Evolutionary conservation across 176 grass and related monocot genomes (phyloP), one percentile per base, ranked within the genome.

Genomic region (Oryza punctata): DNA sequence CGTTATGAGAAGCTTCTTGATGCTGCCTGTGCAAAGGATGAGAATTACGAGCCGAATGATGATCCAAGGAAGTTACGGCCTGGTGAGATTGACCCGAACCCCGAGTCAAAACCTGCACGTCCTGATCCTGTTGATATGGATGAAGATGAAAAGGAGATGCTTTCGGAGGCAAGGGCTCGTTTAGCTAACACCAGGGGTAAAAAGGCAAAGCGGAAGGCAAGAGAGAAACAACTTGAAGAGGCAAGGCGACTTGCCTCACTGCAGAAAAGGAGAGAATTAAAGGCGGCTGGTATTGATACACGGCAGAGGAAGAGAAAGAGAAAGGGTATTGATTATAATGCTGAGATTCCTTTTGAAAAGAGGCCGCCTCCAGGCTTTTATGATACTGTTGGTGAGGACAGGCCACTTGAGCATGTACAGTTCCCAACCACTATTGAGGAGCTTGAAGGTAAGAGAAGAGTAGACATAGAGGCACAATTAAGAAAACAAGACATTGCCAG

Each of bases 101-200:
- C 94, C 3, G 94, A 97, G 79, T 97, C 94, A 13, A 97, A 97
- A 78, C 94, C 94, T 80, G 92, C 94, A 61, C 88, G 94, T 21
- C 94, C 94, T 81, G 94, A 97, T 85, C 94, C 94, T 71, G 94
- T 97, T 57, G 92, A 97, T 67, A 97, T 97, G 94, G 94, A 97
- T 9, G 94, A 94, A 80, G 92, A 97, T 81, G 94, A 97, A 85
- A 97, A 97, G 79, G 94, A 97, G 82, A 94, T 97, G 94, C 94
- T 94, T 57, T 97, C 94, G 12, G 94, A 97, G 82, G 94, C 94
- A n/a, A 85, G 94, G 74, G 94, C 94, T 67, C 90, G 92, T 6
- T 88, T 97, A 72, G 94, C 92, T 82, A 97, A 97, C 78, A 97
- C 94, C 27, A 88, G 94, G 33, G 94, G 94, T 30, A 97, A 97